Evolutionary conservation across 2,329 filamentous ascomycete species (phyloP).

Genomic region (Coniochaeta prunicola): DNA sequence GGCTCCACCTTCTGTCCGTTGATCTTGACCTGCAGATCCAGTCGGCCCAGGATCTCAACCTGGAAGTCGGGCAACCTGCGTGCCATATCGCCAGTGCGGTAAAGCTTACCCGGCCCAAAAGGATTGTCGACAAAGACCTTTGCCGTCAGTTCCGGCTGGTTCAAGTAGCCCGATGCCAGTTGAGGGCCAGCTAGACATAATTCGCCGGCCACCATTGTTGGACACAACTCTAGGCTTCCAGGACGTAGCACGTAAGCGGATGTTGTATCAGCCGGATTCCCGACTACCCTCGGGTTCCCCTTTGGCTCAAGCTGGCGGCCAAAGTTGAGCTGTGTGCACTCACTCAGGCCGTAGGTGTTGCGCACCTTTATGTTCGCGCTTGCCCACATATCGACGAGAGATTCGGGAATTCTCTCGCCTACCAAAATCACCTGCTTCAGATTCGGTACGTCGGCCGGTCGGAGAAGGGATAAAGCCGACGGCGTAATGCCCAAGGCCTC

Average conservation of each 20-base stretch:
- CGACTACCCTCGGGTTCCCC: background rate
- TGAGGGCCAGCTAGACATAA: constrained; percentile 3
- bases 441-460: constrained; percentile 9
- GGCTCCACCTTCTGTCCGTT: background rate
- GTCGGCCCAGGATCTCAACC: constrained; percentile 5
- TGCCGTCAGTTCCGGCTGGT: constrained; percentile 1
- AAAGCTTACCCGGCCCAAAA: background rate
- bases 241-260: background rate
- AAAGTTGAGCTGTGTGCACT: background rate
- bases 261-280: background rate
- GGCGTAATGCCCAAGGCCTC: constrained; percentile 9
- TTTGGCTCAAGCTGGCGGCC: background rate
- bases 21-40: constrained; percentile 1
- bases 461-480: constrained; percentile 10
- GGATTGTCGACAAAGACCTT: background rate
- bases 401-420: background rate
- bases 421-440: background rate
- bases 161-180: constrained; percentile 1
- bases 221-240: background rate
- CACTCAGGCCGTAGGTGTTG: background rate
- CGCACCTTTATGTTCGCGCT: background rate
- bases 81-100: constrained; percentile 6
- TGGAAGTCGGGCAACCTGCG: constrained; percentile 2
- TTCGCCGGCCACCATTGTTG: constrained; percentile 3
- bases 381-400: background rate